Conservation (phyloP, 495 filamentous ascomycete species). For the Lindgomyces ingoldianus region DNA sequence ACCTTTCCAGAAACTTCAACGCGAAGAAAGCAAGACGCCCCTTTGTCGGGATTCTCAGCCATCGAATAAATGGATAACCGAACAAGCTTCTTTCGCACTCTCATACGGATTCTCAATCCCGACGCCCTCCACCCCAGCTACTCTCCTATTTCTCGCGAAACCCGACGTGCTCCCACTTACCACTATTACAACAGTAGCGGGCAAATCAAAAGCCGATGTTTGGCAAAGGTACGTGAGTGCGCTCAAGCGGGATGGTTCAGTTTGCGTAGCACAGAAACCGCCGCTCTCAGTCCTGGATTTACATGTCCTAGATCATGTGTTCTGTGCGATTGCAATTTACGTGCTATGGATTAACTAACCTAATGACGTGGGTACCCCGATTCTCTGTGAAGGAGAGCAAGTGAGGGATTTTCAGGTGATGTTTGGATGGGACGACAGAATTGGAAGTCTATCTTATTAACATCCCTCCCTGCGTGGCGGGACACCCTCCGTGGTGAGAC, state of each 20-base stretch:
- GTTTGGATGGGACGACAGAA: not conserved
- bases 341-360: slow-evolving; percentile 47
- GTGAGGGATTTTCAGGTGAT: slow-evolving; percentile 22
- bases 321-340: slow-evolving; percentile 47
- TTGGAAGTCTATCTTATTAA: not conserved
- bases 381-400: slow-evolving; percentile 3
- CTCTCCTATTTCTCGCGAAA: slow-evolving; percentile 30
- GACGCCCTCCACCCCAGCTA: slow-evolving; percentile 35
- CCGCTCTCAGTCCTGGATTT: slow-evolving; percentile 46
- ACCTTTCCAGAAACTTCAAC: too few species aligned
- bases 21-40: too few species aligned
- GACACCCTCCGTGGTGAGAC: too few species aligned
- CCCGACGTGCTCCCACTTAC: slow-evolving; percentile 31
- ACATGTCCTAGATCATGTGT: slow-evolving; percentile 43
- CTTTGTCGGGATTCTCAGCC: too few species aligned
- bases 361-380: slow-evolving; percentile 31
- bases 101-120: slow-evolving; percentile 26
- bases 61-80: slow-evolving; percentile 22
- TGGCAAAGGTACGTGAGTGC: slow-evolving; percentile 44
- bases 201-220: slow-evolving; percentile 44
- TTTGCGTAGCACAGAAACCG: slow-evolving; percentile 25
- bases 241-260: slow-evolving; percentile 48
- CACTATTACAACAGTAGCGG: slow-evolving; percentile 23
- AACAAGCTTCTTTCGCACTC: slow-evolving; percentile 32
- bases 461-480: too few species aligned